Evolutionary conservation across 2,329 filamentous ascomycete species (phyloP).

Genomic region (Neurospora sp.): DNA sequence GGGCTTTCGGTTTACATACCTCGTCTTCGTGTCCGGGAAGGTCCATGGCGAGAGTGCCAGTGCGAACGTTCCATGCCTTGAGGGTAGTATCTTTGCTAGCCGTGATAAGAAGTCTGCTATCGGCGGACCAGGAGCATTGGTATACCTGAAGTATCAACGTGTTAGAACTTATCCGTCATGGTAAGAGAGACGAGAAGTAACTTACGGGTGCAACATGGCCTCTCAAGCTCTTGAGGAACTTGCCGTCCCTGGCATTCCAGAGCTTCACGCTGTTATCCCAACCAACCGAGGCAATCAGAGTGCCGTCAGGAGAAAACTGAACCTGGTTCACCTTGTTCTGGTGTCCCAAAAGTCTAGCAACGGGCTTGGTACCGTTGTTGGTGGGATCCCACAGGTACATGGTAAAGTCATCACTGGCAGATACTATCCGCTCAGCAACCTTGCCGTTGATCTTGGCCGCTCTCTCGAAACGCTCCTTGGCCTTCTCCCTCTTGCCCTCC

Average conservation of each 20-base stretch:
- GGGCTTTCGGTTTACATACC: conserved; percentile 6
- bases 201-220: conserved; percentile 40
- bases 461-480: conserved; percentile 75
- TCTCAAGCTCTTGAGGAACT: conserved; percentile 77
- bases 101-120: conserved; percentile 81
- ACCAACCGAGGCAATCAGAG: conserved; percentile 74
- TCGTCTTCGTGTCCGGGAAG: conserved; percentile 86
- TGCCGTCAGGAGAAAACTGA: conserved; percentile 83
- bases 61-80: conserved; percentile 88
- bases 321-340: conserved; percentile 97
- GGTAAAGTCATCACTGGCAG: conserved; percentile 84
- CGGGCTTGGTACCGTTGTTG: conserved; percentile 63
- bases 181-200: neutral
- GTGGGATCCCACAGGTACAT: conserved; percentile 92
- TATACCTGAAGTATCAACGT: conserved; percentile 48
- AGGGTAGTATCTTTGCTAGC: conserved; percentile 86
- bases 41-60: conserved; percentile 70
- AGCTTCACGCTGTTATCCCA: conserved; percentile 63
- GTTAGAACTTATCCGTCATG: neutral
- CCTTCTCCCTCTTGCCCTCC: conserved; percentile 63
- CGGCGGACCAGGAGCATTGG: conserved; percentile 84
- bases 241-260: conserved; percentile 43
- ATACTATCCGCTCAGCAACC: conserved; percentile 75
- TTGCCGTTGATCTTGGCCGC: conserved; percentile 68
- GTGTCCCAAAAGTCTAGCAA: conserved; percentile 84